These are phyloP conservation scores for Exophiala xenobiotica DNA, from an alignment of 2,329 filamentous ascomycete species.

Conservation along the genomic window DNA sequence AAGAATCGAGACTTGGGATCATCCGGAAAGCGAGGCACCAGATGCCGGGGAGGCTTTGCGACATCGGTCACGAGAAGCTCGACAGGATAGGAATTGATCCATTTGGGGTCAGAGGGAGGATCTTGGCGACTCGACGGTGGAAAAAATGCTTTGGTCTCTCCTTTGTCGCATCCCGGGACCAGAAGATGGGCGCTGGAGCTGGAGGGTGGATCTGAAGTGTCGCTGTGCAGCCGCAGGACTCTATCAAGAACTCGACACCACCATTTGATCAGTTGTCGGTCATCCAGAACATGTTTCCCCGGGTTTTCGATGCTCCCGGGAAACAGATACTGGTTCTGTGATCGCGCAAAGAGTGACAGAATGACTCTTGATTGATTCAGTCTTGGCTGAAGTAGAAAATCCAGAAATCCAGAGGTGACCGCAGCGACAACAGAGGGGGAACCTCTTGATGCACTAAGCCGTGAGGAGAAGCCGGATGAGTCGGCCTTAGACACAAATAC, in stretches of 20 bases:
- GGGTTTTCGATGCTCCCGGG: constrained; percentile 83
- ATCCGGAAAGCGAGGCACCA: constrained; percentile 89
- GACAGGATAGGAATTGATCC: constrained; percentile 66
- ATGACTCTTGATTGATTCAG: constrained; percentile 61
- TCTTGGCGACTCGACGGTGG: constrained; percentile 53
- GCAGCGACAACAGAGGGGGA: constrained; percentile 65
- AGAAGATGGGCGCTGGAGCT: constrained; percentile 74
- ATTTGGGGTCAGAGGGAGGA: constrained; percentile 41
- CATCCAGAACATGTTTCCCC: constrained; percentile 87
- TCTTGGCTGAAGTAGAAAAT: constrained; percentile 62
- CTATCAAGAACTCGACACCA: constrained; percentile 89
- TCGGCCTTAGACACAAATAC: constrained; percentile 97
- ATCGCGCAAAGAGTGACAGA: constrained; percentile 85
- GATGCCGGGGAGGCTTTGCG: constrained; percentile 69
- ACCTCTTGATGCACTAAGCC: constrained; percentile 63
- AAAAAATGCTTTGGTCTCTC: constrained; percentile 77
- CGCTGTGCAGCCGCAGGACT: constrained; percentile 52
- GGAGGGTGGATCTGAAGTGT: constrained; percentile 31
- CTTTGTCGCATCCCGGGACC: constrained; percentile 80
- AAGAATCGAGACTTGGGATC: constrained; percentile 92
- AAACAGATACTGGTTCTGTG: constrained; percentile 92
- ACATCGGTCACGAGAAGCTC: constrained; percentile 63
- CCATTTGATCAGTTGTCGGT: constrained; percentile 87
- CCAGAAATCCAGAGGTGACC: constrained; percentile 72
- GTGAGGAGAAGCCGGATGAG: constrained; percentile 81